Evolutionary conservation across 352 stramenopile species (phyloP), one percentile per base, ranked within the genome.

Genomic region (Bremia lactucae): DNA sequence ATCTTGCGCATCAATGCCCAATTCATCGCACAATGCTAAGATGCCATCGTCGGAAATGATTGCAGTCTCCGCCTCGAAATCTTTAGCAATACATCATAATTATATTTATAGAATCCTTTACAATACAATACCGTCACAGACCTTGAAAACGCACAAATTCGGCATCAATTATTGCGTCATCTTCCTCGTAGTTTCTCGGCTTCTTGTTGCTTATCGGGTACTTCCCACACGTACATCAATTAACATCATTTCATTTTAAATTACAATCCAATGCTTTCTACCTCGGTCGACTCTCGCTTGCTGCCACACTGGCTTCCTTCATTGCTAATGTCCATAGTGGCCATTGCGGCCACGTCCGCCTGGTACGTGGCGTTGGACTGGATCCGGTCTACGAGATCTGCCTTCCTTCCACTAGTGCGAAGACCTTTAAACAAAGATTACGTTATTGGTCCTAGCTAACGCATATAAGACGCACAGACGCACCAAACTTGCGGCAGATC

Each of bases 41-140:
- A 94, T 90, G 19, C 81, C 81, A 21, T 90, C 76, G 46, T 94
- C 81, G 14, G 76, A 87, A 24, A 91, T 91, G 18, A 49, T 51
- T 6, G 74, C 70, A 39, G 91, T 78, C 7, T 70, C 62, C 16
- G 29, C 38, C 22, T 65, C 47, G 2, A 34, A 24, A 38, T 92
- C 76, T 86, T 37, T 28, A 53, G 28, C 28, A 16, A 31, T 15
- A 9, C 2, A 19, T 42, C 14, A 37, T 25, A 15, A 11, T 39
- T 15, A 2, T 25, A 13, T 39, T n/a, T 25, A 18, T 13, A 16
- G 14, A 18, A 14, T 25, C 24, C 16, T 20, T 8, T 11, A 11
- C 13, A 20, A 36, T 24, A 10, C 31, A n/a, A n/a, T n/a, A n/a
- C n/a, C n/a, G n/a, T n/a, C n/a, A n/a, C n/a, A n/a, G n/a, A 86